Percentiles rank a stretch among this genome's conserved stretches.
These are phyloP conservation scores for Fusarium pseudoanthophilum DNA, from an alignment of 2,329 filamentous ascomycete genomes.

Conservation along the genomic window DNA sequence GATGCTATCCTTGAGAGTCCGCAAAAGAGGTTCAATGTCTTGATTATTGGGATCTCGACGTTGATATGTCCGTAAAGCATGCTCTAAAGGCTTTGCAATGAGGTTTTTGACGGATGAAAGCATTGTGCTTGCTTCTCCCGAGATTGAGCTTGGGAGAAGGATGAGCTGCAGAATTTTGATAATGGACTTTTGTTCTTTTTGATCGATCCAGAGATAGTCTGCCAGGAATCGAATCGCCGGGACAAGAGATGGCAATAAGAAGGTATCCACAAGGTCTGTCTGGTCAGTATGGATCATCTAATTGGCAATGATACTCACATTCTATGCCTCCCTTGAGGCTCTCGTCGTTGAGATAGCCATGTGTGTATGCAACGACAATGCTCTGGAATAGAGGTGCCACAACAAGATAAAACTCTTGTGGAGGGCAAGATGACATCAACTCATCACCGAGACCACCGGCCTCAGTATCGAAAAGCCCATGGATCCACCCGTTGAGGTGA, in stretches of 20 bases:
- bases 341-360: slow-evolving; percentile 73
- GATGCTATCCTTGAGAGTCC: slow-evolving; percentile 70
- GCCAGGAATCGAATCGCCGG: slow-evolving; percentile 78
- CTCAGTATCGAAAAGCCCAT: slow-evolving; percentile 80
- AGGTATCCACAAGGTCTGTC: slow-evolving; percentile 79
- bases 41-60: slow-evolving; percentile 73
- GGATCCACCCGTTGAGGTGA: slow-evolving; percentile 79
- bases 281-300: slow-evolving; percentile 17
- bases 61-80: slow-evolving; percentile 73
- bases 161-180: slow-evolving; percentile 79
- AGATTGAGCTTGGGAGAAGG: slow-evolving; percentile 75
- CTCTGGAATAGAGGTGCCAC: slow-evolving; percentile 82
- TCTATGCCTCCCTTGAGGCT: slow-evolving; percentile 80
- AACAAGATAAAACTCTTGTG: slow-evolving; percentile 83
- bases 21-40: slow-evolving; percentile 75
- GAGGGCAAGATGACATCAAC: slow-evolving; percentile 82
- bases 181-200: slow-evolving; percentile 73
- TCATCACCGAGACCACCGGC: slow-evolving; percentile 80
- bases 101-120: slow-evolving; percentile 77
- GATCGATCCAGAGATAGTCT: slow-evolving; percentile 74
- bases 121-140: slow-evolving; percentile 77
- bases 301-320: slow-evolving; percentile 60
- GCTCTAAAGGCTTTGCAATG: slow-evolving; percentile 74
- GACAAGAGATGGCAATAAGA: slow-evolving; percentile 81
- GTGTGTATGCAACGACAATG: slow-evolving; percentile 76